Evolutionary conservation across 2,329 filamentous ascomycete genomes (phyloP).

Genomic region (Aspergillus spinulosporus): DNA sequence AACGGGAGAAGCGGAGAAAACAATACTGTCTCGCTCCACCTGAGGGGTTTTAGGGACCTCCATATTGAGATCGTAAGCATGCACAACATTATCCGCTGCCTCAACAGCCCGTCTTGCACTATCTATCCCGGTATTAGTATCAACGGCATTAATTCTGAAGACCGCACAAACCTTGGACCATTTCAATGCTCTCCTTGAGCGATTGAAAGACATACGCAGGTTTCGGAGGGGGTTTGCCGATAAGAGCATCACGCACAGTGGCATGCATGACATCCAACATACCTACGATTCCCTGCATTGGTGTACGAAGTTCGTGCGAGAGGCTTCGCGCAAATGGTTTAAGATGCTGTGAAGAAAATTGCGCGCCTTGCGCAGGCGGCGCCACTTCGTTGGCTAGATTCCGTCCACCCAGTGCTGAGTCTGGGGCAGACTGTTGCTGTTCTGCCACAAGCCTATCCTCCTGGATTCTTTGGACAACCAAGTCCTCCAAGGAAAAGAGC

Average conservation of each 20-base stretch:
- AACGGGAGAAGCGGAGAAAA: constrained; percentile 29
- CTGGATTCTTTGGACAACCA: constrained; percentile 60
- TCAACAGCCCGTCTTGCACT: constrained; percentile 71
- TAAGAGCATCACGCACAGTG: constrained; percentile 66
- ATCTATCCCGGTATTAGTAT: constrained; percentile 46
- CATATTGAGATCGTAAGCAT: constrained; percentile 75
- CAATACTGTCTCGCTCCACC: constrained; percentile 41
- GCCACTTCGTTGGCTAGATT: constrained; percentile 28
- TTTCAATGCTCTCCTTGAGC: constrained; percentile 68
- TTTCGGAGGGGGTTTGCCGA: constrained; percentile 52
- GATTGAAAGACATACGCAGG: constrained; percentile 60
- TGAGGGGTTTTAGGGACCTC: constrained; percentile 66
- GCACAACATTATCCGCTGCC: constrained; percentile 73
- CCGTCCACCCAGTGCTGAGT: constrained; percentile 23
- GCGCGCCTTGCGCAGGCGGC: constrained; percentile 55
- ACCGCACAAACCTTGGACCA: constrained; percentile 60
- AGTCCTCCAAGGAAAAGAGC: constrained; percentile 67
- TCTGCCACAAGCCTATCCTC: constrained; percentile 53
- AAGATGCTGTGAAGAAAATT: constrained; percentile 61
- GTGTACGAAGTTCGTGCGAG: constrained; percentile 70
- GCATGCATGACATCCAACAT: constrained; percentile 77
- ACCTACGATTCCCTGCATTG: constrained; percentile 74
- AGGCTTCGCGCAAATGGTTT: constrained; percentile 71
- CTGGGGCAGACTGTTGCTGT: constrained; percentile 28
- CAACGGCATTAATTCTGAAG: neutral